phyloP scores from a whole-genome alignment of 176 grass and related monocot species.

The Bonia amplexicaulis region DNA sequence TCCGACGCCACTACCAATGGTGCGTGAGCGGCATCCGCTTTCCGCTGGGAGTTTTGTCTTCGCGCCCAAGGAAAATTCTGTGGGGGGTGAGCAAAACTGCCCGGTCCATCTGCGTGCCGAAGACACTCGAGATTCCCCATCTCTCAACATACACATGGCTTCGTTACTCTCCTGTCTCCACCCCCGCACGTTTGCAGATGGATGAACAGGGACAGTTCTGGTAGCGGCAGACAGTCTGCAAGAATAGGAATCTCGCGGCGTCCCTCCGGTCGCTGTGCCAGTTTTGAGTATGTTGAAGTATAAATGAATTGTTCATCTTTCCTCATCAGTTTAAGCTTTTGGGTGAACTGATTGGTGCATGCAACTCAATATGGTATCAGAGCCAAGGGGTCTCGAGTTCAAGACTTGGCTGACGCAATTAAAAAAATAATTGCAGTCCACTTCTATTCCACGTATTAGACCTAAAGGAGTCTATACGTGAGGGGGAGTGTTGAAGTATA shows the following conservation, averaged over 20 bases:
- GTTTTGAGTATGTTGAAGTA: no score
- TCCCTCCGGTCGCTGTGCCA: neutral
- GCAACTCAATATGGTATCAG: no score
- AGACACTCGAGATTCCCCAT: constrained; percentile 12
- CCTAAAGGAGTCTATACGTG: no score
- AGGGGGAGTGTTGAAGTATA: no score
- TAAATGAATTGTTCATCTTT: no score
- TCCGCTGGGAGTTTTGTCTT: constrained; percentile 27
- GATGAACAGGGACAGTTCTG: neutral
- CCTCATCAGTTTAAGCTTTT: no score
- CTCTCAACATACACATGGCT: neutral
- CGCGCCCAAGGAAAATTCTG: constrained; percentile 40
- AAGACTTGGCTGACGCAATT: no score
- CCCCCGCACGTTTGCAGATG: neutral
- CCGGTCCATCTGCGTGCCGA: neutral
- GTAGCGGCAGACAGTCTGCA: neutral
- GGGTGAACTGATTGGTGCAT: no score
- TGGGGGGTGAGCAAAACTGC: neutral
- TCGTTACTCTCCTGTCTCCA: neutral
- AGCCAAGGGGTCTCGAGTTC: no score
- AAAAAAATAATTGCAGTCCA: no score
- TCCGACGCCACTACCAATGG: constrained; percentile 44
- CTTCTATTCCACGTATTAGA: no score
- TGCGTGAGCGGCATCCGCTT: constrained; percentile 35
- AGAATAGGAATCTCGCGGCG: neutral